Conservation (phyloP, 2,329 filamentous ascomycete genomes). For the Botrytis byssoidea region DNA sequence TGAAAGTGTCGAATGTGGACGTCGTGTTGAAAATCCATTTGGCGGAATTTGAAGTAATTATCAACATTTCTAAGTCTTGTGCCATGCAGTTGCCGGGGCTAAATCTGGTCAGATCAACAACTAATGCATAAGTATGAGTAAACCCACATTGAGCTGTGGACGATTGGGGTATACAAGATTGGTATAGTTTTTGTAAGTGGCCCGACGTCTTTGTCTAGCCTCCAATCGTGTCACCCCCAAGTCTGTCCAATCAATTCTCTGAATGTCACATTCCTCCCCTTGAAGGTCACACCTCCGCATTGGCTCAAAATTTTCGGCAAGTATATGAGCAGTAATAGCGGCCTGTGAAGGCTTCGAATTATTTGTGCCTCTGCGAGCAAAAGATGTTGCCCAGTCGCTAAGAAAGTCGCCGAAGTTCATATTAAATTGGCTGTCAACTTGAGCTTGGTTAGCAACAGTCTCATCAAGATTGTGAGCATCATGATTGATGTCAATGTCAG, state of each 20-base stretch:
- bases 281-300: conserved; percentile 48
- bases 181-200: conserved; percentile 57
- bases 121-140: not conserved
- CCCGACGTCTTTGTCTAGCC: conserved; percentile 49
- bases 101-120: conserved; percentile 17
- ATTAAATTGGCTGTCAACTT: conserved; percentile 45
- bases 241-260: conserved; percentile 57
- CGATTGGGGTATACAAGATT: conserved; percentile 46
- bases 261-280: conserved; percentile 57
- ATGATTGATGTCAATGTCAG: not conserved
- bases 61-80: conserved; percentile 31
- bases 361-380: conserved; percentile 14
- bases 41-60: conserved; percentile 56
- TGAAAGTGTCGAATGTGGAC: conserved; percentile 64
- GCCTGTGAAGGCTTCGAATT: conserved; percentile 26
- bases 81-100: conserved; percentile 28
- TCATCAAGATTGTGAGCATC: not conserved
- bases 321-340: conserved; percentile 27
- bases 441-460: conserved; percentile 34
- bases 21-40: conserved; percentile 54
- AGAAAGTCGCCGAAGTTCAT: conserved; percentile 51
- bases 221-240: conserved; percentile 51
- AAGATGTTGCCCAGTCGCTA: conserved; percentile 45
- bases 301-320: conserved; percentile 27
- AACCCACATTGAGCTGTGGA: conserved; percentile 51